These are phyloP conservation scores for Ophiostoma sp. DNA, from an alignment of 2,329 filamentous ascomycete genomes.

Conservation along the genomic window DNA sequence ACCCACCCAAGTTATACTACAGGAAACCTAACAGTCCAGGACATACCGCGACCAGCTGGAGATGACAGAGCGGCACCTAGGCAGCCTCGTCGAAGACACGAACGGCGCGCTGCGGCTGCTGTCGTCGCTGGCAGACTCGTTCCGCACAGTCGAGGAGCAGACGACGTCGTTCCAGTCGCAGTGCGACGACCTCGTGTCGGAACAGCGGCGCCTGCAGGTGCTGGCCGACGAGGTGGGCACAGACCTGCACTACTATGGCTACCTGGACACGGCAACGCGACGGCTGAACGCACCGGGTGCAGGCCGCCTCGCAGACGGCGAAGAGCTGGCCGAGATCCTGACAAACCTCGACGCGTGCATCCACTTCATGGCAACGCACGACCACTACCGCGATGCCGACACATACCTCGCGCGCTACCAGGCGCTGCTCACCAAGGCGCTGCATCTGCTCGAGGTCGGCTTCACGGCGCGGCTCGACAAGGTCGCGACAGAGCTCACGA, in stretches of 20 bases:
- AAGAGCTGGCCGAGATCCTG: conserved; percentile 83
- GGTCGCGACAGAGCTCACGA: conserved; percentile 49
- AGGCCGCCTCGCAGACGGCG: conserved; percentile 74
- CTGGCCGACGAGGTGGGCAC: conserved; percentile 80
- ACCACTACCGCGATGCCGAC: conserved; percentile 79
- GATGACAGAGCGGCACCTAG: conserved; percentile 72
- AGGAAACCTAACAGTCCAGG: too few species aligned
- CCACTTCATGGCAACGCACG: conserved; percentile 75
- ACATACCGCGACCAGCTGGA: conserved; percentile 72
- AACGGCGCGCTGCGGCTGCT: conserved; percentile 69
- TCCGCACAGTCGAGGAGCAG: conserved; percentile 79
- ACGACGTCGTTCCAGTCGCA: conserved; percentile 90
- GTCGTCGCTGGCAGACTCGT: conserved; percentile 74
- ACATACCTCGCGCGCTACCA: conserved; percentile 84
- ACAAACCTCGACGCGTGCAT: conserved; percentile 83
- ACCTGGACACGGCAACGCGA: conserved; percentile 83
- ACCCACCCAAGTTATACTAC: too few species aligned
- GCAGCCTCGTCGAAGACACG: conserved; percentile 71
- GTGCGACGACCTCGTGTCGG: conserved; percentile 78
- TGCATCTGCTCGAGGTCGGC: conserved; percentile 56
- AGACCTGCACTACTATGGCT: conserved; percentile 90
- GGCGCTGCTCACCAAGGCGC: conserved; percentile 64
- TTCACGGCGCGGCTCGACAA: conserved; percentile 49
- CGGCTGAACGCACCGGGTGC: conserved; percentile 89
- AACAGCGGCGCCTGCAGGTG: conserved; percentile 71